Percentiles rank a stretch among this genome's conserved stretches.
These are phyloP conservation scores for Talaromyces rugulosus DNA, from an alignment of 2,329 filamentous ascomycete species.

Conservation along the genomic window DNA sequence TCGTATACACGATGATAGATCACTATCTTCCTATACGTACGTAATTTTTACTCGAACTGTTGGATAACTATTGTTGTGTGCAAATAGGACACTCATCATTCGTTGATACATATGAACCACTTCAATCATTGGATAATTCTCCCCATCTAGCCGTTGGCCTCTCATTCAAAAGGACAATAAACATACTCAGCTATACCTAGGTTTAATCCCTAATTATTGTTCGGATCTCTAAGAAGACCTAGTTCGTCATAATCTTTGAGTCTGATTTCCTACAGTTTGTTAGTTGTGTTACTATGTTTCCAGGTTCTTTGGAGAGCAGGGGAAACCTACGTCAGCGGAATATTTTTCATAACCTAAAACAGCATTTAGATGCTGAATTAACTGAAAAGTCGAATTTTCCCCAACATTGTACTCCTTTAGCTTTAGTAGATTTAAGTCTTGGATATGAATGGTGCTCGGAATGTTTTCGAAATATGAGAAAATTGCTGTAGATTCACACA, in stretches of 20 bases:
- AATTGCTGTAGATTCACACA: neutral
- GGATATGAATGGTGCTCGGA: neutral
- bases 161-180: neutral
- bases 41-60: no score
- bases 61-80: no score
- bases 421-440: neutral
- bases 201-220: neutral
- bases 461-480: neutral
- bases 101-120: no score
- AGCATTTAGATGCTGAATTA: neutral
- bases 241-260: conserved; percentile 4
- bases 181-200: neutral
- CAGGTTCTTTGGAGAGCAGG: neutral
- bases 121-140: neutral
- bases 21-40: neutral
- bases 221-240: neutral
- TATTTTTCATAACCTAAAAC: neutral
- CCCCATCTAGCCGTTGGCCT: neutral
- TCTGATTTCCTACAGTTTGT: conserved; percentile 5
- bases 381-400: neutral
- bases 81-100: no score
- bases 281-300: neutral
- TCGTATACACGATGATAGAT: neutral
- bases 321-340: conserved; percentile 6
- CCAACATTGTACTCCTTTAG: neutral